Conservation (phyloP, 2,329 filamentous ascomycete species). For the Neopestalotiopsis sp. region DNA sequence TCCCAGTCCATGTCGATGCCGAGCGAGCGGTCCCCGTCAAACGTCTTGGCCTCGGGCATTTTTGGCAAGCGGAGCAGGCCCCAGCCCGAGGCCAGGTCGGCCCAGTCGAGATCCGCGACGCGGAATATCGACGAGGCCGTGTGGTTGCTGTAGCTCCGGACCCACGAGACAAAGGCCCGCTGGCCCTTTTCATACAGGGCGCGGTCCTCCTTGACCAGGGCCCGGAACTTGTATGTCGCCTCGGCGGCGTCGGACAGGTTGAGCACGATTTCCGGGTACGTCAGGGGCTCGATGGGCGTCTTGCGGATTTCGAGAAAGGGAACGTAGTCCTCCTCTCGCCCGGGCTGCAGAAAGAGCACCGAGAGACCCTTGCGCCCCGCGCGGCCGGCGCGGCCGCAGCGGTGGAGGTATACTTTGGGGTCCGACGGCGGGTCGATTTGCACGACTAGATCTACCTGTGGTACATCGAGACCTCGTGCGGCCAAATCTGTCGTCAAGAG, state of each 20-base stretch:
- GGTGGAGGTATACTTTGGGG: conserved; percentile 93
- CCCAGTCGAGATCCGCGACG: conserved; percentile 82
- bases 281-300: conserved; percentile 75
- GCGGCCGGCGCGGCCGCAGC: conserved; percentile 85
- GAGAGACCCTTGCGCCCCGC: conserved; percentile 87
- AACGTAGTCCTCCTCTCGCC: conserved; percentile 88
- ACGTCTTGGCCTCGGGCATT: conserved; percentile 87
- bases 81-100: conserved; percentile 80
- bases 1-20: conserved; percentile 71
- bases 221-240: conserved; percentile 65
- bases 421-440: conserved; percentile 85
- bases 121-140: conserved; percentile 91
- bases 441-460: conserved; percentile 87
- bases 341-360: conserved; percentile 83
- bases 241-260: conserved; percentile 64
- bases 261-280: conserved; percentile 60
- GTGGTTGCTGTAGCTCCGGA: conserved; percentile 89
- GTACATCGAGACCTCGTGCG: conserved; percentile 88
- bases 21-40: conserved; percentile 69
- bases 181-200: conserved; percentile 85
- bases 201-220: conserved; percentile 55
- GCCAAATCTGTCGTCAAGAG: conserved; percentile 93
- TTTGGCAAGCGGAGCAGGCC: conserved; percentile 84
- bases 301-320: conserved; percentile 85
- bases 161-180: conserved; percentile 91